These are phyloP conservation scores for Calonectria hongkongensis DNA, from an alignment of 2,329 filamentous ascomycete species.

Conservation along the genomic window DNA sequence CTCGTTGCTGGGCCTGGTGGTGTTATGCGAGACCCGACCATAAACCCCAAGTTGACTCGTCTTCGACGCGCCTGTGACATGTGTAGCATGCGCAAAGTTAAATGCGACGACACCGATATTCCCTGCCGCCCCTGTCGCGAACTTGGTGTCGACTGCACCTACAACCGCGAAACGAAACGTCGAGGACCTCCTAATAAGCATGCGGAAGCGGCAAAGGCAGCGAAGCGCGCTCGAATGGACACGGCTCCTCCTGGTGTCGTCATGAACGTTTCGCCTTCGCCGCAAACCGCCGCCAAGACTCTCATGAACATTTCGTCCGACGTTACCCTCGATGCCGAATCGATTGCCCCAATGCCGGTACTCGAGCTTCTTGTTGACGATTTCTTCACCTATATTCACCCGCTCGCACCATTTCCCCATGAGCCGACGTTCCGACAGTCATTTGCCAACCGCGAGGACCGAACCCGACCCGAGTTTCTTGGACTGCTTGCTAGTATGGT, in stretches of 20 bases:
- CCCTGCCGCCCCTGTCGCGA: constrained; percentile 75
- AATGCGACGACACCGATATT: constrained; percentile 74
- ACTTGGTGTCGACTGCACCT: constrained; percentile 75
- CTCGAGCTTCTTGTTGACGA: constrained; percentile 84
- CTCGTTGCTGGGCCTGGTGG: constrained; percentile 50
- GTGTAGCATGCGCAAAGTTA: constrained; percentile 78
- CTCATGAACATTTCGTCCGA: constrained; percentile 67
- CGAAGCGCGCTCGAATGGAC: constrained; percentile 68
- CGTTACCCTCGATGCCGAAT: constrained; percentile 76
- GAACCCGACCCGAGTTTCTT: constrained; percentile 79
- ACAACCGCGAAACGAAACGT: constrained; percentile 74
- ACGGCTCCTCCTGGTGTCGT: constrained; percentile 41
- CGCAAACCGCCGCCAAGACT: constrained; percentile 69
- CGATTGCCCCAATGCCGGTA: constrained; percentile 81
- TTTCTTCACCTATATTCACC: constrained; percentile 89
- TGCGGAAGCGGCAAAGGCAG: constrained; percentile 72
- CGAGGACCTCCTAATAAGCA: constrained; percentile 77
- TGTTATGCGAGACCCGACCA: constrained; percentile 62
- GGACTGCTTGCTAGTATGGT: constrained; percentile 85
- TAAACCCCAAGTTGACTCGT: constrained; percentile 72
- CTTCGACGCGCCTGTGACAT: constrained; percentile 76
- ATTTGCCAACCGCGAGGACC: constrained; percentile 80
- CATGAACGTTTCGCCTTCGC: constrained; percentile 61
- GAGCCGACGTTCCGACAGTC: constrained; percentile 84
- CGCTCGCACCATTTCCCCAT: constrained; percentile 85